These are phyloP conservation scores for Wickerhamomyces tratensis DNA, from an alignment of 805 yeast genomes.

Conservation along the genomic window DNA sequence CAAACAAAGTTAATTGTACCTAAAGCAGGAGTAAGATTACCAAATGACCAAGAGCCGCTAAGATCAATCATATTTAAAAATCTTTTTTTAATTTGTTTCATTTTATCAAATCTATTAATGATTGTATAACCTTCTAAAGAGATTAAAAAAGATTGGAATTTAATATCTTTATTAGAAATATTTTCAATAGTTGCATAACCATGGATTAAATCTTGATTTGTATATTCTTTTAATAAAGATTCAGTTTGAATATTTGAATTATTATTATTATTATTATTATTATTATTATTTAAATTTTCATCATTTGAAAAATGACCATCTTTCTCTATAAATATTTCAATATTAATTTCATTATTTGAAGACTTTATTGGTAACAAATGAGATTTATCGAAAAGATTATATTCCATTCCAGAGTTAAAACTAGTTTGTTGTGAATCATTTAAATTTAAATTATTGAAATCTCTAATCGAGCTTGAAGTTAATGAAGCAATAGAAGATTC, in stretches of 20 bases:
- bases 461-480: too few relatives aligned
- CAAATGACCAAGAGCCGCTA: constrained; percentile 44
- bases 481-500: too few relatives aligned
- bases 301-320: constrained; percentile 35
- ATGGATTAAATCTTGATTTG: constrained; percentile 56
- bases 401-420: constrained; percentile 17
- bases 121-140: constrained; percentile 34
- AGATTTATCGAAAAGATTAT: constrained; percentile 40
- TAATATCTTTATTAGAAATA: constrained; percentile 33
- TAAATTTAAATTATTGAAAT: too few relatives aligned
- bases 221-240: constrained; percentile 42
- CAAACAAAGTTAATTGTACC: constrained; percentile 38
- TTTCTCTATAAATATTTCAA: constrained; percentile 43
- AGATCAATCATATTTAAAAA: constrained; percentile 52
- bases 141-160: constrained; percentile 53
- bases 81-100: constrained; percentile 31
- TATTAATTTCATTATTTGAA: constrained; percentile 26
- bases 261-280: background rate
- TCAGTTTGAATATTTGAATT: constrained; percentile 3
- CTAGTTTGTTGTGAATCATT: too few relatives aligned
- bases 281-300: constrained; percentile 1
- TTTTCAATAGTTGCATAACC: constrained; percentile 49
- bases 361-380: constrained; percentile 37
- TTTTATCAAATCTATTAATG: constrained; percentile 20
- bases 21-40: constrained; percentile 40